Evolutionary conservation across 768 basidiomycete genomes (phyloP), one percentile per base, ranked within the genome.

Genomic region (Lactarius tabidus): DNA sequence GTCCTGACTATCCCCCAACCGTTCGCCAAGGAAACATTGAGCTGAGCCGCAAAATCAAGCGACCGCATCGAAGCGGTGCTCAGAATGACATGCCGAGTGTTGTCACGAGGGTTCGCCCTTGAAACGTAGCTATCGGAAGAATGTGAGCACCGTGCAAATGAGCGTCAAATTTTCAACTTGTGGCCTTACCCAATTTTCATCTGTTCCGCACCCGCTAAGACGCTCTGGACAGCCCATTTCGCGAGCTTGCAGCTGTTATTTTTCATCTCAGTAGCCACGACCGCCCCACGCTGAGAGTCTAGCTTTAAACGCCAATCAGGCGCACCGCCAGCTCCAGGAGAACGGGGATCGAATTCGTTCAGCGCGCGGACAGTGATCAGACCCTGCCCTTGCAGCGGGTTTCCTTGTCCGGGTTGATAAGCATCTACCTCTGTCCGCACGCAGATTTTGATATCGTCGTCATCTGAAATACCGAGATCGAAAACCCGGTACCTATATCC

Each of bases 181-280:
- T 53, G 31, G 82, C 88, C 38, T 64, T 70, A 96, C 93, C 95
- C 96, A 74, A 98, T 93, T 80, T 98, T 99, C 88, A 98, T 90
- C 66, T 88, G 78, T 58, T 98, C 97, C 26, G 95, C 96, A 52
- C 97, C 97, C 52, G 97, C 94, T 39, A 99, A 81, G 43, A 98
- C 82, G 73, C 91, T 91, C 80, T 98, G 95, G 20, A 98, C 92
- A 0, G 96, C 89, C 95, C 96, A 99, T 72, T 96, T 90, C 23
- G 95, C 95, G 33, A 99, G 84, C 76, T 99, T 99, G 79, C 89
- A 95, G 71, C 89, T 92, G 79, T 99, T 99, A 78, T 99, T 99
- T 81, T 98, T 99, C 97, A 98, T 98, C 81, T 99, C 97, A 29
- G 93, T 95, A 39, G 97, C 94, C 65, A 98, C 95, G 51, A 99